phyloP scores from a whole-genome alignment of 1,284 basidiomycete genomes.

The Tausonia pullulans region DNA sequence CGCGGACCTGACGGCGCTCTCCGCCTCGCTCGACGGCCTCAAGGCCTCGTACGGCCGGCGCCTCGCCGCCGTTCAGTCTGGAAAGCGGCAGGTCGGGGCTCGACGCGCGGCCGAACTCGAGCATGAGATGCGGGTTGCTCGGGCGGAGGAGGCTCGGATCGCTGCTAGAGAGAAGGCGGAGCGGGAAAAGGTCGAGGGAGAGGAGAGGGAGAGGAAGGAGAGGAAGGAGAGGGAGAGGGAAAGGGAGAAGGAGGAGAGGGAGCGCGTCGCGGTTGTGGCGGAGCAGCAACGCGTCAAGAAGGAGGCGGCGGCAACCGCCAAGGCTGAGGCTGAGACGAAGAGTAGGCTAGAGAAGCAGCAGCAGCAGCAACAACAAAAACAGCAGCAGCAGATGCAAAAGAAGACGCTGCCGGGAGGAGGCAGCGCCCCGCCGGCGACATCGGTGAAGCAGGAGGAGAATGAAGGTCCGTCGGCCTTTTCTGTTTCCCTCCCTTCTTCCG shows the following conservation, averaged over 20 bases:
- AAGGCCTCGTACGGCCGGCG: neutral
- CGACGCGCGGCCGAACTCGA: neutral
- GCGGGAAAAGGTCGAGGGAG: neutral
- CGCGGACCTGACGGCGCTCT: neutral
- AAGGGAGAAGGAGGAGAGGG: neutral
- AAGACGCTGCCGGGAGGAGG: neutral
- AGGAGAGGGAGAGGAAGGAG: neutral
- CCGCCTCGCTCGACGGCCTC: neutral
- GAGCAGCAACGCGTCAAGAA: constrained; percentile 3
- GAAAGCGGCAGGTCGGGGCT: neutral
- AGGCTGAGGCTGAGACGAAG: neutral
- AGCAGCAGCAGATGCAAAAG: neutral
- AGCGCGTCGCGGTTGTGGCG: neutral
- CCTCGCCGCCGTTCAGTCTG: neutral
- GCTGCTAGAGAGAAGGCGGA: neutral
- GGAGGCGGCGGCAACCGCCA: neutral
- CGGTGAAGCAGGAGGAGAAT: neutral
- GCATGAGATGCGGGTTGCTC: neutral
- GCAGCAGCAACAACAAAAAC: neutral
- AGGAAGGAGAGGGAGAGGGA: neutral
- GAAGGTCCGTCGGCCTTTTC: neutral
- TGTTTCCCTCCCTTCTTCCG: neutral
- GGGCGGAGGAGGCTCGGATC: neutral
- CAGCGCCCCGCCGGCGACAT: neutral
- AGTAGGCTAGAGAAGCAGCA: neutral